A percentile compares a stretch with the other conserved stretches of the same genome.
Evolutionary conservation across 305 asterid species (phyloP).

Genomic region (Plantago coronopus): DNA sequence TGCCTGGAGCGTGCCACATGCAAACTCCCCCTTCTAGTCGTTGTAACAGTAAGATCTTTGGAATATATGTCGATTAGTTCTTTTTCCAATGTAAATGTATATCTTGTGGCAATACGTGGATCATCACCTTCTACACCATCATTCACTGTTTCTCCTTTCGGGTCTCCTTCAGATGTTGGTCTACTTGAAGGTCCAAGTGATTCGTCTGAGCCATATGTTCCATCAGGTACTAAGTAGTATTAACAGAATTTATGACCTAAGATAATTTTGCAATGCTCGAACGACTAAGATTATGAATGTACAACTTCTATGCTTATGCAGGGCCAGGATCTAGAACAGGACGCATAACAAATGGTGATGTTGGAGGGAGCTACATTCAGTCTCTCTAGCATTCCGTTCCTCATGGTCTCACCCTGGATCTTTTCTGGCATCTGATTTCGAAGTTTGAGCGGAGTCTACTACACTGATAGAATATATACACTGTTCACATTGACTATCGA

Average conservation of each 20-base stretch:
- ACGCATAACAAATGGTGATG: constrained; percentile 27
- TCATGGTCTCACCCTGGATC: constrained; percentile 30
- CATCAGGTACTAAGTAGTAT: constrained; percentile 37
- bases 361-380: constrained; percentile 35
- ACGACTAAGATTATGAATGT: no score
- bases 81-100: neutral
- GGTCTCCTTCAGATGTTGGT: constrained; percentile 29
- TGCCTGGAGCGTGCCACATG: constrained; percentile 64
- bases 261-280: neutral
- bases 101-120: constrained; percentile 23
- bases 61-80: neutral
- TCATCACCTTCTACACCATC: constrained; percentile 34
- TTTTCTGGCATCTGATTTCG: constrained; percentile 20
- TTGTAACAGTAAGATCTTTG: constrained; percentile 47
- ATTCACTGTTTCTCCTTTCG: constrained; percentile 34
- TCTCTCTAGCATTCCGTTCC: constrained; percentile 24
- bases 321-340: constrained; percentile 45
- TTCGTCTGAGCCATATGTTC: constrained; percentile 30
- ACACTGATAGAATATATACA: neutral
- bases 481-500: neutral
- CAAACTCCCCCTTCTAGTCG: constrained; percentile 68
- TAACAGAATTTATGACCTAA: neutral
- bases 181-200: constrained; percentile 33
- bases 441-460: constrained; percentile 8
- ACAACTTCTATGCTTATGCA: constrained; percentile 12